Base-by-base conservation (phyloP, 1,284 basidiomycete genomes). In the Ceratobasidium sp. region DNA sequence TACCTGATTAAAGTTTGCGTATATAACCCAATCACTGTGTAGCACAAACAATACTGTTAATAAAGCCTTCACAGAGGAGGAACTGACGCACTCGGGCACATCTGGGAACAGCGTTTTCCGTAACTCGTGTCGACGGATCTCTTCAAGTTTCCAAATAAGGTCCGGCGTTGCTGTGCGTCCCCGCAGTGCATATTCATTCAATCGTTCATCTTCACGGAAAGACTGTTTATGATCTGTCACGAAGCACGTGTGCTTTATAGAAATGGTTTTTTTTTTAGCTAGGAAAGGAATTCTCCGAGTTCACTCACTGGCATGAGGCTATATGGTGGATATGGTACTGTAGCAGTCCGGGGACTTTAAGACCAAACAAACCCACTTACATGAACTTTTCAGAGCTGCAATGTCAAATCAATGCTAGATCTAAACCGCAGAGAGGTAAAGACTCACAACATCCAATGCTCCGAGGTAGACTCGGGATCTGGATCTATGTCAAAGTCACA, bases 1-100 rank as follows among this genome's bases (percentile, higher is more conserved):
- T 60, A 86, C 84, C 82, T 89, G 87, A 76, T 88, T 89, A 78
- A 88, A 89, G 76, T 88, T 87, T 64, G 87, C 86, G 76, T 89
- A 88, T 75, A 89, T 86, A 72, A 89, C 76, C 21, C 83, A 78
- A 77, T 84, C 80, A 72, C 84, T 85, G 62, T 8, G 39, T 9
- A 45, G 30, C 16, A 16, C 21, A 45, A 23, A 14, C 59, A 18
- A 46, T 45, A 55, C 1, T 23, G 30, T n/a, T n/a, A n/a, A n/a
- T 45, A 18, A 46, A 60, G 28, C 14, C 36, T 14, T 6, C 12
- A 48, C 36, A 65, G 53, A n/a, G n/a, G n/a, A 39, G 36, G 28
- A 30, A 71, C 32, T 1, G 16, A 78, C 83, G 60, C 73, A 84
- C 84, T 80, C 79, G 34, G 83, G 80, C 72, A 89, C 64, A 77